Conservation (phyloP, 2,329 filamentous ascomycete species). For the Curvularia eragrostidis region DNA sequence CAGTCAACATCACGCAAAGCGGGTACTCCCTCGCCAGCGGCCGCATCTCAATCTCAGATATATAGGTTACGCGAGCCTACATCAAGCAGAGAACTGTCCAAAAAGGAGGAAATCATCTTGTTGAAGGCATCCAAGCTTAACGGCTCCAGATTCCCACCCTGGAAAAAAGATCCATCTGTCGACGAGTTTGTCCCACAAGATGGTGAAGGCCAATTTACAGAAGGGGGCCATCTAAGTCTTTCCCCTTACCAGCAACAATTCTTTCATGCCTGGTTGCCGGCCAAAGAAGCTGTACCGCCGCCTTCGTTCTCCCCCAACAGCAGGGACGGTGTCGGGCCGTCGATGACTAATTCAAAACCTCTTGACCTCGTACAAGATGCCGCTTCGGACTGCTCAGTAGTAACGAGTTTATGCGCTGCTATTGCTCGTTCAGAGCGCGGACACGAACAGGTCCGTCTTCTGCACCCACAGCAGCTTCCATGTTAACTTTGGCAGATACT, state of each 20-base stretch:
- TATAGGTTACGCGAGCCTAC: slow-evolving; percentile 55
- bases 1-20: not conserved
- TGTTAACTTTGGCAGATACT: slow-evolving; percentile 64
- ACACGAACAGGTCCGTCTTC: slow-evolving; percentile 66
- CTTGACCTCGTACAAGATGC: slow-evolving; percentile 94
- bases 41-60: slow-evolving; percentile 32
- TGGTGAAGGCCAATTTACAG: slow-evolving; percentile 67
- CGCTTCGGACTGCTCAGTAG: slow-evolving; percentile 95
- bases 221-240: slow-evolving; percentile 71
- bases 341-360: slow-evolving; percentile 64
- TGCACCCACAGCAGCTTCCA: not conserved
- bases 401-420: slow-evolving; percentile 88
- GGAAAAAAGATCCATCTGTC: slow-evolving; percentile 68
- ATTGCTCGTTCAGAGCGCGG: slow-evolving; percentile 73
- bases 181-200: slow-evolving; percentile 66
- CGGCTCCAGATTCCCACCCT: slow-evolving; percentile 83
- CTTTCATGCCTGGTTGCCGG: slow-evolving; percentile 85
- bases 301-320: slow-evolving; percentile 48
- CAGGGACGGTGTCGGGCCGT: slow-evolving; percentile 48
- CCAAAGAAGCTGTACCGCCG: slow-evolving; percentile 68
- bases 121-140: slow-evolving; percentile 80
- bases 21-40: slow-evolving; percentile 12
- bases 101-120: slow-evolving; percentile 77
- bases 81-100: slow-evolving; percentile 68
- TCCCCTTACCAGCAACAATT: slow-evolving; percentile 75